phyloP scores from a whole-genome alignment of 352 stramenopile species.

The Phytopythium sindhum region DNA sequence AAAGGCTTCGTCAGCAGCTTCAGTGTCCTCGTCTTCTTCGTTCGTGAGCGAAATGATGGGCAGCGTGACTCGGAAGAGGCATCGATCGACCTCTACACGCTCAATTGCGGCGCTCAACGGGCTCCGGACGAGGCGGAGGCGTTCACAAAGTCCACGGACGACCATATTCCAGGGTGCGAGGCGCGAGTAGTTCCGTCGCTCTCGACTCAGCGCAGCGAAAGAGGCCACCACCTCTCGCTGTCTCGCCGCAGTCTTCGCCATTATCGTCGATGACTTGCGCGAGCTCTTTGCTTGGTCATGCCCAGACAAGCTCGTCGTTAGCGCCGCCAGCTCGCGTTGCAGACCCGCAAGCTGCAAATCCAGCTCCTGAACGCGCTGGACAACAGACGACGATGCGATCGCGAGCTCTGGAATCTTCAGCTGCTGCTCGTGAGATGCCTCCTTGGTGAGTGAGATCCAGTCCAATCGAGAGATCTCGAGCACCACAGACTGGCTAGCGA shows the following conservation, averaged over 20 bases:
- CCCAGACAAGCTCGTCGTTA: neutral
- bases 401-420: conserved; percentile 27
- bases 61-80: conserved; percentile 33
- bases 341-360: conserved; percentile 6
- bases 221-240: neutral
- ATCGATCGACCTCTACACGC: conserved; percentile 30
- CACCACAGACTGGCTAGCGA: conserved; percentile 3
- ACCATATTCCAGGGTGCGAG: conserved; percentile 28
- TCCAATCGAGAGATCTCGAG: conserved; percentile 34
- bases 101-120: conserved; percentile 1
- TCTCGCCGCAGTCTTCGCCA: neutral
- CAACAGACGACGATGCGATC: conserved; percentile 14
- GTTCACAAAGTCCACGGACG: conserved; percentile 34
- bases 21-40: conserved; percentile 18
- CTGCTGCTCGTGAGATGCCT: conserved; percentile 33
- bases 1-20: neutral
- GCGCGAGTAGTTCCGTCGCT: conserved; percentile 2
- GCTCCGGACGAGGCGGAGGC: conserved; percentile 14
- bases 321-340: conserved; percentile 1
- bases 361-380: conserved; percentile 11
- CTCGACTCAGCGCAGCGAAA: neutral
- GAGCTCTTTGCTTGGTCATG: neutral
- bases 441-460: conserved; percentile 43
- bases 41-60: conserved; percentile 33
- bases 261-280: neutral